A percentile compares a stretch with the other conserved stretches of the same genome.
Conservation (phyloP, 1,284 basidiomycete species). For the Trichosporon sp. region DNA sequence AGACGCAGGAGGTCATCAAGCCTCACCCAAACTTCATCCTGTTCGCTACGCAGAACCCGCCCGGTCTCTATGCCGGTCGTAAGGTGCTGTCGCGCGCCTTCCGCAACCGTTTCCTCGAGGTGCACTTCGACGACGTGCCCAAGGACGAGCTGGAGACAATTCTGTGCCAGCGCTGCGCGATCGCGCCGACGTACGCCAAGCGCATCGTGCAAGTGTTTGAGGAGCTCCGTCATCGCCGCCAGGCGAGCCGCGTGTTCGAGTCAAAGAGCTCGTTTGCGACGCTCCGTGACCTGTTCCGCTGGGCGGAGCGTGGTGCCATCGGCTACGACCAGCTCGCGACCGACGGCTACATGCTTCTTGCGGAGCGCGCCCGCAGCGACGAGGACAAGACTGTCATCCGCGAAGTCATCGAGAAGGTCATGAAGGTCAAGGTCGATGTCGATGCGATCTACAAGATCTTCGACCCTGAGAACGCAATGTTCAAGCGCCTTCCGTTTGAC, state of each 20-base stretch:
- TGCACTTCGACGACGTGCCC: constrained; percentile 97
- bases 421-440: constrained; percentile 83
- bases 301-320: constrained; percentile 85
- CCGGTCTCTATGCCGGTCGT: constrained; percentile 93
- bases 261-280: constrained; percentile 97
- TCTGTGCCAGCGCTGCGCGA: constrained; percentile 77
- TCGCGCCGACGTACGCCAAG: constrained; percentile 87
- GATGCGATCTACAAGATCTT: constrained; percentile 63
- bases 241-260: constrained; percentile 89
- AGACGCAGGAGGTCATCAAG: constrained; percentile 89
- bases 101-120: constrained; percentile 96
- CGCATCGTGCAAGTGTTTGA: constrained; percentile 88
- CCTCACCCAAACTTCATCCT: constrained; percentile 97
- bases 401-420: constrained; percentile 82
- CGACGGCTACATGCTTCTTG: constrained; percentile 96
- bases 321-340: constrained; percentile 90
- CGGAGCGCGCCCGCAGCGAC: constrained; percentile 75
- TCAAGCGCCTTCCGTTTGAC: constrained; percentile 33
- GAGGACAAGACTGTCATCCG: constrained; percentile 89
- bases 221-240: constrained; percentile 87
- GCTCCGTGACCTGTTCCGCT: constrained; percentile 92
- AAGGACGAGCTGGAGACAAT: constrained; percentile 91
- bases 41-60: constrained; percentile 97
- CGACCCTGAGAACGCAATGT: constrained; percentile 50
- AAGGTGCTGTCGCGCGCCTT: constrained; percentile 95